phyloP scores from a whole-genome alignment of 108 stramenopile genomes.

The Pseudonitzschia multiseries region DNA sequence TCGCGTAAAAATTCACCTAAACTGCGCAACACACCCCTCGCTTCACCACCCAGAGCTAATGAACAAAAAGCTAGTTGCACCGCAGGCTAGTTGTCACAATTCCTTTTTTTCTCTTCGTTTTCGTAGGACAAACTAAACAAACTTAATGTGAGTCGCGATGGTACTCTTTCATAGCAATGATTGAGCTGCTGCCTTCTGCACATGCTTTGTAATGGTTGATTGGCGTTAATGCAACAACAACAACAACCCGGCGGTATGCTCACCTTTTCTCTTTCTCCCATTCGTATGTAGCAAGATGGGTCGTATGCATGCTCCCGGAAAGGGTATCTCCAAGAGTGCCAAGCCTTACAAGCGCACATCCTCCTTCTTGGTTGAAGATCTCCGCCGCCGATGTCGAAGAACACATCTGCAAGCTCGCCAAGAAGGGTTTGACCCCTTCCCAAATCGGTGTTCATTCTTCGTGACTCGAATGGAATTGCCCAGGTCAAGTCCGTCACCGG shows the following conservation, averaged over 20 bases:
- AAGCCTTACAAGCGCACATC: constrained; percentile 99
- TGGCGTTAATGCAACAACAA: neutral
- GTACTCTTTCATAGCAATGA: constrained; percentile 43
- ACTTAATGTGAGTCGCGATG: constrained; percentile 80
- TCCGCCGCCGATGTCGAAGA: constrained; percentile 92
- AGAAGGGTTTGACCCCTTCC: constrained; percentile 99
- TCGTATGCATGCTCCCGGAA: constrained; percentile 97
- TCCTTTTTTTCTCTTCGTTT: constrained; percentile 13
- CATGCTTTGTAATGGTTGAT: constrained; percentile 21
- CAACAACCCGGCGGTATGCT: neutral
- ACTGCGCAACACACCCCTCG: neutral
- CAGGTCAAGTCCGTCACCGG: constrained; percentile 98
- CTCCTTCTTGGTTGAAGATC: constrained; percentile 98
- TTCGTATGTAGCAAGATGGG: constrained; percentile 68
- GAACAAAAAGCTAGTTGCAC: constrained; percentile 10
- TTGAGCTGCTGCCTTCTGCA: constrained; percentile 84
- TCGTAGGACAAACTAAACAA: constrained; percentile 22
- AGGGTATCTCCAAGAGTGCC: constrained; percentile 99
- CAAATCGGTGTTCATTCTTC: constrained; percentile 99
- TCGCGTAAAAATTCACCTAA: neutral
- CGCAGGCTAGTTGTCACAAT: neutral
- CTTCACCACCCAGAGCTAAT: neutral
- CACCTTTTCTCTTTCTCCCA: constrained; percentile 14
- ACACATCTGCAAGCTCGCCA: constrained; percentile 98
- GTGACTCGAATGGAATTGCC: constrained; percentile 97